Conservation (phyloP, 495 filamentous ascomycete genomes). For the Hypoxylon fragiforme region DNA sequence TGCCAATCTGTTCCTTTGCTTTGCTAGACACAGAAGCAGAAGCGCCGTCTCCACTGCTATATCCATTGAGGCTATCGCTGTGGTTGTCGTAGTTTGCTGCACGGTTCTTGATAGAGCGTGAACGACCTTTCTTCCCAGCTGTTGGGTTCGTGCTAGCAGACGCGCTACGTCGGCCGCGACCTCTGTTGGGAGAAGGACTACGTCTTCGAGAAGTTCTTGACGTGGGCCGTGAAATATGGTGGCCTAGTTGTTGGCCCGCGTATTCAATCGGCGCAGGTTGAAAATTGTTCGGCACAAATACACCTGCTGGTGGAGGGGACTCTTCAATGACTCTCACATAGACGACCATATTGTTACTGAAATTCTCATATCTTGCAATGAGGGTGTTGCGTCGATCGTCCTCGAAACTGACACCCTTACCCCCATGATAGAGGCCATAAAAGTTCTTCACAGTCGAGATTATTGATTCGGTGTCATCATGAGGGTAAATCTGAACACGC, state of each 20-base stretch:
- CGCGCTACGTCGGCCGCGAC: conserved; percentile 74
- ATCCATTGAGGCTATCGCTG: conserved; percentile 67
- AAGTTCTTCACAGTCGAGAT: conserved; percentile 97
- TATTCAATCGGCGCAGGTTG: conserved; percentile 47
- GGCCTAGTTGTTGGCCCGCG: conserved; percentile 54
- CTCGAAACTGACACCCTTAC: conserved; percentile 85
- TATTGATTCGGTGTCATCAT: conserved; percentile 95
- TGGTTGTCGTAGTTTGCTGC: conserved; percentile 66
- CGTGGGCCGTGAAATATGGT: conserved; percentile 64
- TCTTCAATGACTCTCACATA: conserved; percentile 84
- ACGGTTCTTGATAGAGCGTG: conserved; percentile 70
- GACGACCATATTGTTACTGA: conserved; percentile 84
- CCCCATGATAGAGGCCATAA: conserved; percentile 79
- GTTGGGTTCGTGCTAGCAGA: conserved; percentile 62
- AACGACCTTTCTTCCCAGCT: conserved; percentile 62
- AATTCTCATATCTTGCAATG: conserved; percentile 94
- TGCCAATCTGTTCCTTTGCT: conserved; percentile 80
- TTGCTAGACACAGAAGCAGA: conserved; percentile 73
- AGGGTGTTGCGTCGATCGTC: conserved; percentile 82
- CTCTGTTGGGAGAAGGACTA: conserved; percentile 78
- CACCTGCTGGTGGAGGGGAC: conserved; percentile 51
- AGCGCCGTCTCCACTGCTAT: conserved; percentile 81
- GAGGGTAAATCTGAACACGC: conserved; percentile 86
- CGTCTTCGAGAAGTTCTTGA: conserved; percentile 72
- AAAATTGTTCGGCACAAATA: conserved; percentile 42